phyloP scores from a whole-genome alignment of 805 yeast genomes.

The Kodamaea hsintzibuensis region DNA sequence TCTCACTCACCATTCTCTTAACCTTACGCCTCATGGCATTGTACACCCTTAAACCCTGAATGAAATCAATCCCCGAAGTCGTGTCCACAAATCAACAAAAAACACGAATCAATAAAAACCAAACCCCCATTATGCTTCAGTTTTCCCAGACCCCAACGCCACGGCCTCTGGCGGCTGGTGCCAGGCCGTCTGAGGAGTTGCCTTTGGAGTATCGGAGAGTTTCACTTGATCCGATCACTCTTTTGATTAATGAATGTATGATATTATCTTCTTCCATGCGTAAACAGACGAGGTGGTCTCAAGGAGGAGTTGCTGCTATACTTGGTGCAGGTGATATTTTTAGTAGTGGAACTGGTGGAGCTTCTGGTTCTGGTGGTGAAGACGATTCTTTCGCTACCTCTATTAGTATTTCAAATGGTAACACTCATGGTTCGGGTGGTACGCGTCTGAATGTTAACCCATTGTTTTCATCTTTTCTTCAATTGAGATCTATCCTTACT shows the following conservation, averaged over 20 bases:
- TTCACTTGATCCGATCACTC: constrained; percentile 74
- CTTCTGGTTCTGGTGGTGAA: constrained; percentile 31
- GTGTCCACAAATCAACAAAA: constrained; percentile 2
- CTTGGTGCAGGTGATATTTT: constrained; percentile 64
- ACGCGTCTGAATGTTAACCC: constrained; percentile 44
- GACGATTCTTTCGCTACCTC: constrained; percentile 32
- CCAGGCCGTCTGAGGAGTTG: background rate
- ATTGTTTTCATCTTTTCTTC: constrained; percentile 75
- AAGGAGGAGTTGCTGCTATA: constrained; percentile 81
- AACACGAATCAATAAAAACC: constrained; percentile 4
- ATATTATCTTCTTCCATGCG: constrained; percentile 87
- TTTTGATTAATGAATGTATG: constrained; percentile 87
- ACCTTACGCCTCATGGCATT: background rate
- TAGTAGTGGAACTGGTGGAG: constrained; percentile 43
- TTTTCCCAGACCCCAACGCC: constrained; percentile 5
- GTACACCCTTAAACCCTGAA: too few species aligned
- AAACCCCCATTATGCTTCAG: constrained; percentile 1
- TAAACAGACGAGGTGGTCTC: constrained; percentile 63
- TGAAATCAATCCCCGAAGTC: background rate
- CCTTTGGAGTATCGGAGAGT: constrained; percentile 7
- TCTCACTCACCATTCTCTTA: background rate
- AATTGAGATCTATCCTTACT: constrained; percentile 68
- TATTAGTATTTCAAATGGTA: constrained; percentile 25
- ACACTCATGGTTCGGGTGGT: constrained; percentile 13
- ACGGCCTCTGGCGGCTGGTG: background rate